Percentiles rank a stretch among this genome's conserved stretches.
Evolutionary conservation across 169 alveolate species (phyloP).

Genomic region (Eimeria necatrix): DNA sequence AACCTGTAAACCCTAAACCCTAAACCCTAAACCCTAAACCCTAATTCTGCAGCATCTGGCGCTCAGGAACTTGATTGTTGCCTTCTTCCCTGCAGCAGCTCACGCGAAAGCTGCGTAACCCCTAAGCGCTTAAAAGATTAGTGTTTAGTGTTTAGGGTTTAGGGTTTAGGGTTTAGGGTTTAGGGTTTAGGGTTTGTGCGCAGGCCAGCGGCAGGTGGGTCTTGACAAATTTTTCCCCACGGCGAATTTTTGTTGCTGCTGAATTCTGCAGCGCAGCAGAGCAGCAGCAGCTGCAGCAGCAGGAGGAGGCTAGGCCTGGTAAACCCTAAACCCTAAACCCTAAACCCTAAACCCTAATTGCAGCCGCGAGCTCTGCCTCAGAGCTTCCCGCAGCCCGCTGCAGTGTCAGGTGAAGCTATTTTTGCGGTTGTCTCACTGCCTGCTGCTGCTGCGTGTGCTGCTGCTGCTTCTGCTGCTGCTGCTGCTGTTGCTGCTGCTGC

Average conservation of each 20-base stretch:
- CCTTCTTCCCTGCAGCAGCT: no score
- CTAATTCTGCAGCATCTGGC: no score
- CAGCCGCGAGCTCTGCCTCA: not conserved
- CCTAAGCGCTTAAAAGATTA: not conserved
- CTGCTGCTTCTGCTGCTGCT: no score
- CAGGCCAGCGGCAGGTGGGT: no score
- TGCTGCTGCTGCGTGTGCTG: no score
- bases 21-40: not conserved
- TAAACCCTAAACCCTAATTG: not conserved
- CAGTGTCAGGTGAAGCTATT: not conserved
- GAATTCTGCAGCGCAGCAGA: not conserved
- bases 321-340: not conserved
- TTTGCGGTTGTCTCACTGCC: not conserved
- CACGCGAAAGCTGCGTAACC: no score
- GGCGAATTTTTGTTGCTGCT: not conserved
- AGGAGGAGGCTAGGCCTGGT: not conserved
- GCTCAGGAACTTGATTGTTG: no score
- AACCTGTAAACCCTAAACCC: not conserved
- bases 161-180: no score
- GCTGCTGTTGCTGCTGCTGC: not conserved
- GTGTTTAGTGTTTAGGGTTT: not conserved
- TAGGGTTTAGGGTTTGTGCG: no score
- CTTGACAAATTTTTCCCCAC: not conserved
- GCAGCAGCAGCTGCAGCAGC: conserved; percentile 1
- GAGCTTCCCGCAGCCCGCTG: not conserved